These are phyloP conservation scores for Aspergillus nidulans DNA, from an alignment of 495 filamentous ascomycete genomes.

Conservation along the genomic window DNA sequence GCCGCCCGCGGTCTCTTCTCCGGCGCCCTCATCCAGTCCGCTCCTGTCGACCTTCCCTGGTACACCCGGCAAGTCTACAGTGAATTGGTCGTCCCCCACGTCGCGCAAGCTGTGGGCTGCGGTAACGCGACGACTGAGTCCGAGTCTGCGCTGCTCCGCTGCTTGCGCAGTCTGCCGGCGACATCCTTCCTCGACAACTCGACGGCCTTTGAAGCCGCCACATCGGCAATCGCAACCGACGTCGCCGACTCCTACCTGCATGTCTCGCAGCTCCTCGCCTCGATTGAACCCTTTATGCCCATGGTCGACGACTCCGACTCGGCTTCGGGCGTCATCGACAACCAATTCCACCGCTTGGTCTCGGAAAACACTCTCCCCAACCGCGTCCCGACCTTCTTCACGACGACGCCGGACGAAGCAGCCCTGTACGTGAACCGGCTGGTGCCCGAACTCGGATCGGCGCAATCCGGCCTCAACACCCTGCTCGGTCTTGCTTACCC, in stretches of 20 bases:
- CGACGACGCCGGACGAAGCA: constrained; percentile 26
- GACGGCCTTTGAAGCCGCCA: constrained; percentile 16
- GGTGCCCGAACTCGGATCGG: constrained; percentile 16
- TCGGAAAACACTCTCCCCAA: constrained; percentile 14
- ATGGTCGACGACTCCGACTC: constrained; percentile 24
- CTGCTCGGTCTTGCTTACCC: constrained; percentile 18
- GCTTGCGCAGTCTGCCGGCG: constrained; percentile 25
- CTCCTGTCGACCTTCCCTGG: constrained; percentile 24
- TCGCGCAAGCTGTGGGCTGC: constrained; percentile 27
- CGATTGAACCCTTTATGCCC: constrained; percentile 26
- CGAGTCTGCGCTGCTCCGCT: constrained; percentile 19
- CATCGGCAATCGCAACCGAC: neutral
- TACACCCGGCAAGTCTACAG: constrained; percentile 25
- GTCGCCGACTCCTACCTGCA: constrained; percentile 18
- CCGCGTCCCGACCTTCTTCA: constrained; percentile 29
- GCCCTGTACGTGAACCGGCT: constrained; percentile 14
- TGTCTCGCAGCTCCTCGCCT: constrained; percentile 18
- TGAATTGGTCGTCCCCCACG: constrained; percentile 16
- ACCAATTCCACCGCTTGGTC: constrained; percentile 28
- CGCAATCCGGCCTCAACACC: constrained; percentile 7
- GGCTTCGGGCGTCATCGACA: constrained; percentile 27
- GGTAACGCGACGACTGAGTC: constrained; percentile 14
- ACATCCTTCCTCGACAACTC: constrained; percentile 23
- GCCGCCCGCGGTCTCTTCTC: constrained; percentile 30
- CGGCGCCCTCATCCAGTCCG: constrained; percentile 28